Evolutionary conservation across 2,329 filamentous ascomycete species (phyloP), one percentile per base, ranked within the genome.

Genomic region (Scytalidium lignicola): DNA sequence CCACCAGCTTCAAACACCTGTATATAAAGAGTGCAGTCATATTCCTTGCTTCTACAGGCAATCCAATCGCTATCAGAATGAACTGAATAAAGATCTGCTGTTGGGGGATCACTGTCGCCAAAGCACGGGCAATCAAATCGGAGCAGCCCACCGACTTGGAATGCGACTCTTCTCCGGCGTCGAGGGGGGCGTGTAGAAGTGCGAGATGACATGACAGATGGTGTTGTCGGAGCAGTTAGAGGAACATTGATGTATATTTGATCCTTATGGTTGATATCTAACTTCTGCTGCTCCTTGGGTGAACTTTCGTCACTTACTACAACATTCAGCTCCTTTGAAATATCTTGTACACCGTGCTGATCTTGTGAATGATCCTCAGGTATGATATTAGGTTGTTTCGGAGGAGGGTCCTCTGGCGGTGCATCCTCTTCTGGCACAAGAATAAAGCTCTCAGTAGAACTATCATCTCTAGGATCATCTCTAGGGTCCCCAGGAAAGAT

Each of bases 51-150:
- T 15, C 40, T 21, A 23, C 52, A 57, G 13, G n/a, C 48, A 2
- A 57, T 39, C 19, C 43, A 39, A 18, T 43, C 3, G 2, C 40
- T 21, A 20, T 28, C 44, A 26, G 45, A 26, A 26, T 46, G 43
- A 23, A 51, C n/a, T 2, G 23, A 41, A 12, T 52, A 54, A 8
- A 19, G 46, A 37, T 54, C 51, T 12, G n/a, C 12, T 32, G 48
- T 46, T n/a, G 54, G 41, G 29, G 45, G 49, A 2, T 50, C 51
- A 37, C 50, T 47, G 43, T 55, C 55, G 3, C 51, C 52, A 26
- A 26, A 26, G 26, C 55, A 57, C n/a, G 52, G 52, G 37, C 55
- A 57, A 15, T 52, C 55, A 29, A 57, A 57, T 28, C 53, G 52
- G 26, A 57, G 39, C 19, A 48, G n/a, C 3, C 55, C 55, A n/a